Evolutionary conservation across 352 stramenopile genomes (phyloP), one percentile per base, ranked within the genome.

Genomic region (Elongisporangium anandrum): DNA sequence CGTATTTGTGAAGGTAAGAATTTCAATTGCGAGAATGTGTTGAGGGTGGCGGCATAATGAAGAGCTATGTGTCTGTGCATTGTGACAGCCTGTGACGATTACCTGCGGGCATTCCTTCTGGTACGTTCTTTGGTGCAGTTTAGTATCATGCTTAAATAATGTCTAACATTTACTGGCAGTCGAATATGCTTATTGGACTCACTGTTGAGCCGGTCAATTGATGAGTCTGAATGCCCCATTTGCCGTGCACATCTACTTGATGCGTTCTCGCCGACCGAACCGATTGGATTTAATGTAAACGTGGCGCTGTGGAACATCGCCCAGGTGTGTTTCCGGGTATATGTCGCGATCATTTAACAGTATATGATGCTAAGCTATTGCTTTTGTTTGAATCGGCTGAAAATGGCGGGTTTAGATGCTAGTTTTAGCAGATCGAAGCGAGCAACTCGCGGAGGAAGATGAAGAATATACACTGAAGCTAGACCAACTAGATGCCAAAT

Each of bases 251-350:
- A 76, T n/a, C 59, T 86, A 16, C 56, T 83, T 48, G 49, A 64
- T 21, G 61, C 63, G 21, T 61, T 79, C 21, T 61, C 61, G 22
- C 39, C 61, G 8, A 68, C 65, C 24, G 41, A 56, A 8, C 64
- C 66, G 13, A 50, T 72, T 9, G 49, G 52, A 9, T 86, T 92
- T 56, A 77, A 65, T 16, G 63, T 88, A 53, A 92, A 88, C 39
- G 76, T 92, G 4, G 87, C 79, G 26, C 60, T 92, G 19, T 92
- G 79, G 79, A 92, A 89, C 59, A 55, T 86, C 26, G 71, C 79
- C 16, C 81, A 92, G 69, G 79, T 89, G 39, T 4, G 68, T 47
- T n/a, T 24, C 50, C 61, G n/a, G n/a, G n/a, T n/a, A n/a, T n/a
- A n/a, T n/a, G n/a, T n/a, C n/a, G n/a, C 56, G 10, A 61, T 34